These are phyloP conservation scores for Lactarius quietus DNA, from an alignment of 768 basidiomycete genomes.

Conservation along the genomic window DNA sequence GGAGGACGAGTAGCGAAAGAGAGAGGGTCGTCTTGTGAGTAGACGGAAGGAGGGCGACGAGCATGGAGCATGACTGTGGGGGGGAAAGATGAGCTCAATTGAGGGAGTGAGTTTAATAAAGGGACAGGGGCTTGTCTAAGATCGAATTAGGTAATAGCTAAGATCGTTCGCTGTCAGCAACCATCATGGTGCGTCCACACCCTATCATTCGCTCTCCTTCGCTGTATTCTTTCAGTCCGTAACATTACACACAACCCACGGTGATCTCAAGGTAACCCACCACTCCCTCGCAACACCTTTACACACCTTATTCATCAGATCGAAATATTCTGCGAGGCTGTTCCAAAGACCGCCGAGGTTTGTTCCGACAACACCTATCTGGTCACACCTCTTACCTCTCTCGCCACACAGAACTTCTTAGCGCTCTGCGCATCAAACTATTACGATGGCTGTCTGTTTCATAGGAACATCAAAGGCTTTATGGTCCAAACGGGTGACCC, in stretches of 20 bases:
- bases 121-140: not conserved
- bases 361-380: slow-evolving; percentile 6
- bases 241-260: slow-evolving; percentile 89
- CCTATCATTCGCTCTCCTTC: slow-evolving; percentile 3
- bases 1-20: slow-evolving; percentile 64
- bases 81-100: slow-evolving; percentile 20
- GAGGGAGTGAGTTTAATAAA: not conserved
- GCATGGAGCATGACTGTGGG: slow-evolving; percentile 38
- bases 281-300: not conserved
- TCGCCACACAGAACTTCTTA: slow-evolving; percentile 74
- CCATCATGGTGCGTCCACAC: slow-evolving; percentile 25
- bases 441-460: slow-evolving; percentile 83
- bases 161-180: slow-evolving; percentile 7
- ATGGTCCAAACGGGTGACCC: slow-evolving; percentile 96
- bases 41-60: slow-evolving; percentile 65
- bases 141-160: not conserved
- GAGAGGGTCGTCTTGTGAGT: slow-evolving; percentile 70
- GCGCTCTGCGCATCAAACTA: slow-evolving; percentile 88
- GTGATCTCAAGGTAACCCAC: slow-evolving; percentile 80
- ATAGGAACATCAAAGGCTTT: slow-evolving; percentile 93
- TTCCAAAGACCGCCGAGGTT: slow-evolving; percentile 93
- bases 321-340: slow-evolving; percentile 96
- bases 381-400: not conserved
- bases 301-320: slow-evolving; percentile 49
- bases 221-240: slow-evolving; percentile 57